Evolutionary conservation across 495 filamentous ascomycete genomes (phyloP).

Genomic region (Trichoderma gamsii): DNA sequence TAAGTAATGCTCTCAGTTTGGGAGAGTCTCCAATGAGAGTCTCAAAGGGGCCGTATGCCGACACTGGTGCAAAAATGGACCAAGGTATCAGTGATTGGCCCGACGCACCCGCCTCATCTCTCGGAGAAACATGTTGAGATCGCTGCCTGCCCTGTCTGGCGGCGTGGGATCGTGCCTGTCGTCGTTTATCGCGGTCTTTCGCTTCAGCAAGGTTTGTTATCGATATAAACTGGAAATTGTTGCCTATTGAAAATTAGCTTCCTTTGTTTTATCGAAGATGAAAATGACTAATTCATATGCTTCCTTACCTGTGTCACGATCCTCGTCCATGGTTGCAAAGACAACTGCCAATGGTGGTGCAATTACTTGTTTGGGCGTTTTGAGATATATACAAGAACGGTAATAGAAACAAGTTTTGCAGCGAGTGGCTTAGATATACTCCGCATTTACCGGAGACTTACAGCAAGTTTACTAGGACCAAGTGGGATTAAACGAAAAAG

Average conservation of each 20-base stretch:
- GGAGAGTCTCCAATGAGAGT: not conserved
- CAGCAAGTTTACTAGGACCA: not conserved
- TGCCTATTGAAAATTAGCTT: not conserved
- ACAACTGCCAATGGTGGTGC: not conserved
- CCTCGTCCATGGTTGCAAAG: not conserved
- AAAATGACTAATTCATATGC: not conserved
- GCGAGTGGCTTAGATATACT: not conserved
- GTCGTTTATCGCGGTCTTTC: conserved; percentile 17
- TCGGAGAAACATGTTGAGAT: not conserved
- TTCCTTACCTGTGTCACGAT: not conserved
- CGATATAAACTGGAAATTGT: not conserved
- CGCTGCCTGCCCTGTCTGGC: conserved; percentile 16
- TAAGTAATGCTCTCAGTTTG: not conserved
- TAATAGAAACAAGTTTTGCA: not conserved
- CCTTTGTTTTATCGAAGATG: not conserved
- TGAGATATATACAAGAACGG: not conserved
- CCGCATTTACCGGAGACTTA: not conserved
- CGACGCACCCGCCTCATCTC: conserved; percentile 22
- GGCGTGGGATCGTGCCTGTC: conserved; percentile 31
- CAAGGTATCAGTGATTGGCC: conserved; percentile 29
- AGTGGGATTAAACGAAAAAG: not conserved
- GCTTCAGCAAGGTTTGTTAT: conserved; percentile 20
- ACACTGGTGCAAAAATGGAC: conserved; percentile 26
- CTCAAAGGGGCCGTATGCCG: not conserved
- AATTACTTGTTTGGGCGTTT: not conserved